Conservation (phyloP, 306 rosid genomes). For the Phaseolus lunatus region DNA sequence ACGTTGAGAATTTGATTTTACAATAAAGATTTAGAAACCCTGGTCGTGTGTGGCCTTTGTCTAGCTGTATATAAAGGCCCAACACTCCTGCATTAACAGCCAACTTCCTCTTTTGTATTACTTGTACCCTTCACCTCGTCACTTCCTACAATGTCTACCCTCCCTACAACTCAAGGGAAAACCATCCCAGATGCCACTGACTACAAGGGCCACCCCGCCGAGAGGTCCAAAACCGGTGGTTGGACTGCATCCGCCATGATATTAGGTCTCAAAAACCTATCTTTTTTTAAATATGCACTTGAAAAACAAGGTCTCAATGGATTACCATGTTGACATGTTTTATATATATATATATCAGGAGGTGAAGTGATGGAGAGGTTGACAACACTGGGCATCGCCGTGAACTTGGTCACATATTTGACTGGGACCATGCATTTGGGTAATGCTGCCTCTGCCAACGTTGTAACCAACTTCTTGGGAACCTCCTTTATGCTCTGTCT, state of each 20-base stretch:
- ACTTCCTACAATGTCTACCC: constrained; percentile 34
- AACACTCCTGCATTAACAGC: neutral
- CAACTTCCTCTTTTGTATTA: constrained; percentile 5
- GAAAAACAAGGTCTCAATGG: neutral
- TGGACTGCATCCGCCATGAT: constrained; percentile 91
- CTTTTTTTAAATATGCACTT: neutral
- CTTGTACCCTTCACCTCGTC: neutral
- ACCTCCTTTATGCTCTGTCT: constrained; percentile 93
- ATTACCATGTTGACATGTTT: neutral
- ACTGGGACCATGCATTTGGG: constrained; percentile 90
- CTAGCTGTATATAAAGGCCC: constrained; percentile 30
- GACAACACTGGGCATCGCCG: constrained; percentile 87
- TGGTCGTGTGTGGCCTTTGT: neutral
- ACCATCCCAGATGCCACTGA: constrained; percentile 78
- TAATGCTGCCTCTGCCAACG: constrained; percentile 83
- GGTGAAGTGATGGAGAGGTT: constrained; percentile 87
- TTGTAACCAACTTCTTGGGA: constrained; percentile 87
- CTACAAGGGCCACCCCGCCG: constrained; percentile 74
- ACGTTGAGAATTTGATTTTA: neutral
- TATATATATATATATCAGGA: constrained; percentile 47
- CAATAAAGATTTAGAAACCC: neutral
- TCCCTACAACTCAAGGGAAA: constrained; percentile 61
- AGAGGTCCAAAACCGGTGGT: constrained; percentile 70
- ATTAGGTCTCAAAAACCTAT: constrained; percentile 53
- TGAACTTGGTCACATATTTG: constrained; percentile 86